Percentiles rank a stretch among this genome's conserved stretches.
These are phyloP conservation scores for Xanthoconium purpureum DNA, from an alignment of 768 basidiomycete genomes.

Conservation along the genomic window DNA sequence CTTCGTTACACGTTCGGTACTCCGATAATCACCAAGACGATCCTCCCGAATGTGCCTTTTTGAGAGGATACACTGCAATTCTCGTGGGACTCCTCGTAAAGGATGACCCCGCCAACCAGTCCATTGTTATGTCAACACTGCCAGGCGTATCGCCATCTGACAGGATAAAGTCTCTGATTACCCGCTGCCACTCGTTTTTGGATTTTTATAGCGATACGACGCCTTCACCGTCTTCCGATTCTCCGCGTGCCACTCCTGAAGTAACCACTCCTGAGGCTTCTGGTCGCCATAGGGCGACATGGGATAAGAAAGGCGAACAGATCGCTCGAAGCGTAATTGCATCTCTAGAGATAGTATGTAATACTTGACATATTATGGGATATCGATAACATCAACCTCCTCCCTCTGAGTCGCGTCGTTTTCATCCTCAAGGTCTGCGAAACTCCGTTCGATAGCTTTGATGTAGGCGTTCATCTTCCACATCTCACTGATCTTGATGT, in stretches of 20 bases:
- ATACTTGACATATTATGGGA: constrained; percentile 16
- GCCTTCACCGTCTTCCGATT: constrained; percentile 20
- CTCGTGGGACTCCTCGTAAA: constrained; percentile 57
- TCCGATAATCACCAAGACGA: constrained; percentile 13
- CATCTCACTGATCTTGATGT: constrained; percentile 71
- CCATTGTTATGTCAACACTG: constrained; percentile 32
- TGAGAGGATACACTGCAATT: constrained; percentile 73
- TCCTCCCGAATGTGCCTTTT: constrained; percentile 45
- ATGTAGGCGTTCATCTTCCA: constrained; percentile 83
- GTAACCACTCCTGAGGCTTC: background rate
- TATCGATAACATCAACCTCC: constrained; percentile 19
- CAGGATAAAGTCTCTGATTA: constrained; percentile 26
- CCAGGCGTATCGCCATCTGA: constrained; percentile 32
- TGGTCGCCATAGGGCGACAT: constrained; percentile 9
- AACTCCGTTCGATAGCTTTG: constrained; percentile 63
- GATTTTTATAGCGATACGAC: constrained; percentile 39
- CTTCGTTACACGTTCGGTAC: constrained; percentile 46
- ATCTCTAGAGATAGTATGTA: constrained; percentile 43
- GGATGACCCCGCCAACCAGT: constrained; percentile 32
- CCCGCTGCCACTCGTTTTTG: constrained; percentile 40
- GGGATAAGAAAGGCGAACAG: constrained; percentile 38
- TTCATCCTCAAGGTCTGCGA: constrained; percentile 52
- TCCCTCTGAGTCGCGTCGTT: constrained; percentile 17
- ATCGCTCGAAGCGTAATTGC: constrained; percentile 49
- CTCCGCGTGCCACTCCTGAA: constrained; percentile 10